A percentile compares a stretch with the other conserved stretches of the same genome.
Evolutionary conservation across 2,329 filamentous ascomycete genomes (phyloP).

Genomic region (Chalaropsis ovoidea): DNA sequence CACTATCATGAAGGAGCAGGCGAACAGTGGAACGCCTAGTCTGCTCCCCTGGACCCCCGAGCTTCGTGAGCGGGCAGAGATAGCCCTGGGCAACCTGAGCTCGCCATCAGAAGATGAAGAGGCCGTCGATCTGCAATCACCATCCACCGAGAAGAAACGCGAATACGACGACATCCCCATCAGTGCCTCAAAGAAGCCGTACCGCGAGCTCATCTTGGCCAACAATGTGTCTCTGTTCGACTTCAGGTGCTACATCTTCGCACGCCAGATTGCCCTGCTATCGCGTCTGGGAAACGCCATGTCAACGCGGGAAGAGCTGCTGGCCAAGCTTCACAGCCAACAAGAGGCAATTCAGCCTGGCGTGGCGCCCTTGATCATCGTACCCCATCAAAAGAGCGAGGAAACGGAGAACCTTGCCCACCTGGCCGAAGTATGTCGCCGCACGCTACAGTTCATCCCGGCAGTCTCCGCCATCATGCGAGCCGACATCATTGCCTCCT

Average conservation of each 20-base stretch:
- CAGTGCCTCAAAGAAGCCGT: slow-evolving; percentile 61
- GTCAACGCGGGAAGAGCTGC: slow-evolving; percentile 51
- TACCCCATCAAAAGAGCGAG: slow-evolving; percentile 31
- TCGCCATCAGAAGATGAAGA: slow-evolving; percentile 33
- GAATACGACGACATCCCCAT: slow-evolving; percentile 45
- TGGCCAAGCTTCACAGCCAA: slow-evolving; percentile 53
- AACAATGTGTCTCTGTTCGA: slow-evolving; percentile 96
- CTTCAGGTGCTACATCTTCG: slow-evolving; percentile 88
- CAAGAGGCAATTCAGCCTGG: slow-evolving; percentile 47
- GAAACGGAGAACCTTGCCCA: slow-evolving; percentile 65
- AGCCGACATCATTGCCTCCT: slow-evolving; percentile 60
- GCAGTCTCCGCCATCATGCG: slow-evolving; percentile 69
- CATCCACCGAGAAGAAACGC: slow-evolving; percentile 31
- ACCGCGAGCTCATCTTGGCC: slow-evolving; percentile 80
- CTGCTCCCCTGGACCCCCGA: slow-evolving; percentile 66
- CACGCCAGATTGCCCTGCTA: slow-evolving; percentile 72
- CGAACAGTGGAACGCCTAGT: slow-evolving; percentile 46
- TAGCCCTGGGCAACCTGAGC: slow-evolving; percentile 4
- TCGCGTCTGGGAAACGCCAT: slow-evolving; percentile 69
- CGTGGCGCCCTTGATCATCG: slow-evolving; percentile 38
- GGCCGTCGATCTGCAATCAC: slow-evolving; percentile 43
- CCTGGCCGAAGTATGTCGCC: slow-evolving; percentile 75
- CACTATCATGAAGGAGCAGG: slow-evolving; percentile 65
- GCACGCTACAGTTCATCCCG: slow-evolving; percentile 75
- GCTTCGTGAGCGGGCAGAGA: slow-evolving; percentile 49